Conservation (phyloP, 1,284 basidiomycete species). For the Ustilago xerochloae region DNA sequence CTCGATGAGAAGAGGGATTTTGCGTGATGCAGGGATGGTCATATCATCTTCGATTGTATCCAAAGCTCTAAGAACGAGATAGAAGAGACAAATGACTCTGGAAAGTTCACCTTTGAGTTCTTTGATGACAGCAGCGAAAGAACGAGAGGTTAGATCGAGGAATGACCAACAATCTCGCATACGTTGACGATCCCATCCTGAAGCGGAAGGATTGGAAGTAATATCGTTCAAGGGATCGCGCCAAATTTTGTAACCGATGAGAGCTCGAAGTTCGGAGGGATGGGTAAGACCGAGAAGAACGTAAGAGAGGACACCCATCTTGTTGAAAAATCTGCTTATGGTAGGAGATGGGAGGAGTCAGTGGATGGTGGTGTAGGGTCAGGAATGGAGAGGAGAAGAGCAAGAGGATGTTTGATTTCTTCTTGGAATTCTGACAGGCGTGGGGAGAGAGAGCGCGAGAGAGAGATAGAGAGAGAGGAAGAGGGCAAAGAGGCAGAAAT, state of each 20-base stretch:
- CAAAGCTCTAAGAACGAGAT: conserved; percentile 89
- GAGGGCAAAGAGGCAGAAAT: background rate
- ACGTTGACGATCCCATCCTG: conserved; percentile 64
- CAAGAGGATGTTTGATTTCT: too few species aligned
- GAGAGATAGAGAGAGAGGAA: background rate
- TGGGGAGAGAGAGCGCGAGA: too few species aligned
- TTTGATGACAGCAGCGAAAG: conserved; percentile 94
- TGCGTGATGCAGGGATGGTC: conserved; percentile 86
- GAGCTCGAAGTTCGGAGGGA: conserved; percentile 67
- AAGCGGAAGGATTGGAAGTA: conserved; percentile 64
- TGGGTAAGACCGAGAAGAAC: conserved; percentile 52
- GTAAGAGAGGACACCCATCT: conserved; percentile 37
- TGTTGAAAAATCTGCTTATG: background rate
- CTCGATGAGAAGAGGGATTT: conserved; percentile 84
- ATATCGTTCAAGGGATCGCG: conserved; percentile 70
- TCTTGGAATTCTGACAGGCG: too few species aligned
- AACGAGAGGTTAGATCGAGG: conserved; percentile 87
- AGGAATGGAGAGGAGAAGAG: background rate
- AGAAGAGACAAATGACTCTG: conserved; percentile 89
- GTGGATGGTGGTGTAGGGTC: background rate
- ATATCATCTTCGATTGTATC: conserved; percentile 99
- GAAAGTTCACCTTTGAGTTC: conserved; percentile 95
- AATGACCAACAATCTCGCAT: conserved; percentile 94
- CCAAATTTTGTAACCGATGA: conserved; percentile 70
- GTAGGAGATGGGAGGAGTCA: background rate